Evolutionary conservation across 2,329 filamentous ascomycete genomes (phyloP).

Genomic region (Lecanicillium sp.): DNA sequence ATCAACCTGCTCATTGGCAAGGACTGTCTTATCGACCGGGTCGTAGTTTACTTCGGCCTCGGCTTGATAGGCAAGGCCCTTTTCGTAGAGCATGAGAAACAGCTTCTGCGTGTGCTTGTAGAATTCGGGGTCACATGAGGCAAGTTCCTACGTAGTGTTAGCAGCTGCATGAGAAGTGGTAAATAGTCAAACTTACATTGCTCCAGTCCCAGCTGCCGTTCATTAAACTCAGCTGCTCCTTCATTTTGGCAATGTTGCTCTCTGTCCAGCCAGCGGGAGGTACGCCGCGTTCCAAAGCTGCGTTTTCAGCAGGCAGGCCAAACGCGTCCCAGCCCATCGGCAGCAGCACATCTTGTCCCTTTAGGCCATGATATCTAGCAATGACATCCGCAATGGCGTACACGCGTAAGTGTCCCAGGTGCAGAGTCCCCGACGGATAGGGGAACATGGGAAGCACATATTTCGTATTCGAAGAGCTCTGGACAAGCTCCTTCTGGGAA

Average conservation of each 20-base stretch:
- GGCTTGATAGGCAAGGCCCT: constrained; percentile 73
- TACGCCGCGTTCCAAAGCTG: constrained; percentile 75
- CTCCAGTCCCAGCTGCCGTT: constrained; percentile 82
- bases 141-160: constrained; percentile 57
- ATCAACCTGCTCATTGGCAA: constrained; percentile 93
- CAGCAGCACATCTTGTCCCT: constrained; percentile 68
- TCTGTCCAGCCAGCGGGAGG: constrained; percentile 74
- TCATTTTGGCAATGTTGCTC: constrained; percentile 79
- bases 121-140: constrained; percentile 77
- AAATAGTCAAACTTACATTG: constrained; percentile 50
- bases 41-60: constrained; percentile 87
- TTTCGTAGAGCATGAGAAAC: constrained; percentile 69
- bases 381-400: constrained; percentile 88
- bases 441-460: constrained; percentile 92
- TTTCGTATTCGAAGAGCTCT: constrained; percentile 29
- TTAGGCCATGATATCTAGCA: constrained; percentile 67
- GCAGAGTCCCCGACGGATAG: constrained; percentile 80
- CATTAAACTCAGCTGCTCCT: constrained; percentile 70
- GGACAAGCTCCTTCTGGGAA: constrained; percentile 16
- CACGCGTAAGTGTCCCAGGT: constrained; percentile 81
- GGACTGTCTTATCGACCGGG: constrained; percentile 79
- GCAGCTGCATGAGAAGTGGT: constrained; percentile 13
- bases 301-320: constrained; percentile 85
- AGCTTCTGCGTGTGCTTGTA: constrained; percentile 87
- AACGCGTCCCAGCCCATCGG: constrained; percentile 97